These are phyloP conservation scores for Silene conica DNA, from an alignment of 148 eudicot species.

Conservation along the genomic window DNA sequence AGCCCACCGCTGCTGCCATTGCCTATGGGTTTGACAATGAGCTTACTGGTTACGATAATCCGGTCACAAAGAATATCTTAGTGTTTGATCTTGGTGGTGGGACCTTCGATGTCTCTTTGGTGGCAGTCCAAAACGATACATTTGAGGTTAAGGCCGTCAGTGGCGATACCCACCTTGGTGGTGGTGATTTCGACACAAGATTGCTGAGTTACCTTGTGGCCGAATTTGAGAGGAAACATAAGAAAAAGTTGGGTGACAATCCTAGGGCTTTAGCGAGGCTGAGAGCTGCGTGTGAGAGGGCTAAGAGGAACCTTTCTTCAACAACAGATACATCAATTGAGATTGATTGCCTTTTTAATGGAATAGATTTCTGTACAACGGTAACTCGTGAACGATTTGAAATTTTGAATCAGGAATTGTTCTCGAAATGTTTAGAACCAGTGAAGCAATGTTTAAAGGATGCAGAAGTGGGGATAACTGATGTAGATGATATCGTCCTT, in stretches of 20 bases:
- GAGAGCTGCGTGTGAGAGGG: conserved; percentile 7
- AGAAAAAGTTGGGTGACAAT: neutral
- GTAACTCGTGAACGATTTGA: conserved; percentile 7
- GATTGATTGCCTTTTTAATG: neutral
- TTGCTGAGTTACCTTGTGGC: conserved; percentile 1
- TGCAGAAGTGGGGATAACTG: neutral
- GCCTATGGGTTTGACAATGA: conserved; percentile 14
- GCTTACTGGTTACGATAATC: neutral
- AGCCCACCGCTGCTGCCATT: conserved; percentile 18
- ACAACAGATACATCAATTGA: conserved; percentile 1
- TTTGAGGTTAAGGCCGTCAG: conserved; percentile 12
- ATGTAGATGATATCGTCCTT: conserved; percentile 15
- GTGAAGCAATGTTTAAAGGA: conserved; percentile 13
- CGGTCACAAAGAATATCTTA: neutral
- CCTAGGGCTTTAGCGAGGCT: conserved; percentile 10
- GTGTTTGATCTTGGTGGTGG: conserved; percentile 19
- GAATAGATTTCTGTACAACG: conserved; percentile 5
- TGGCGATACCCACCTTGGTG: conserved; percentile 15
- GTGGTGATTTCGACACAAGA: conserved; percentile 16
- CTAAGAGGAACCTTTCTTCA: conserved; percentile 6
- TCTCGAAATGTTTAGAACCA: neutral
- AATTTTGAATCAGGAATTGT: conserved; percentile 14
- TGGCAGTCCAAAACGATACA: neutral
- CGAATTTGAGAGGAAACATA: conserved; percentile 13
- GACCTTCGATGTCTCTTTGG: conserved; percentile 15